phyloP scores from a whole-genome alignment of 768 basidiomycete genomes.

The Tulasnella sp. region DNA sequence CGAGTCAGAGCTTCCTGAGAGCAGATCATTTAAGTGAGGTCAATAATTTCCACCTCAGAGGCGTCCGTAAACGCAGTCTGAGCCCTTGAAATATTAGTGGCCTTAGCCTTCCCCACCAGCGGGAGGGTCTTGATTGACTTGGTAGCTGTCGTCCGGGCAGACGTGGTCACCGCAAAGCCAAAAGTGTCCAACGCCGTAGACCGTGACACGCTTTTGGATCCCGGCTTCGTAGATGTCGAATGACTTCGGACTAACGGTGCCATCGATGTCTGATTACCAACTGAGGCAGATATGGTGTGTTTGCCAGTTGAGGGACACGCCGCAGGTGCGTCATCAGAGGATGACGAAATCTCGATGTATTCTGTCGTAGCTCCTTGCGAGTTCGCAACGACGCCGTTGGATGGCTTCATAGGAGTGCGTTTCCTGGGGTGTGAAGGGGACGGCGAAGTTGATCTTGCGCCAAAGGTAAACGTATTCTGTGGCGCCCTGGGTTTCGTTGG shows the following conservation, averaged over 20 bases:
- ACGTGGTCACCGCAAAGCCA: conserved; percentile 1
- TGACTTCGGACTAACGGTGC: too few species aligned
- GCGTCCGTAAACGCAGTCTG: too few species aligned
- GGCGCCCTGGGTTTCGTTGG: not conserved
- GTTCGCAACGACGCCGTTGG: not conserved
- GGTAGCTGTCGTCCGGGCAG: too few species aligned
- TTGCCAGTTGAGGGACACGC: not conserved
- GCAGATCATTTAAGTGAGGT: too few species aligned
- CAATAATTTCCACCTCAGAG: too few species aligned
- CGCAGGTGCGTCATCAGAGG: not conserved
- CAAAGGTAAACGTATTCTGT: too few species aligned
- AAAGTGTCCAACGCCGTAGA: conserved; percentile 1
- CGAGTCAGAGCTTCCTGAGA: too few species aligned
- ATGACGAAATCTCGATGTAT: conserved; percentile 5
- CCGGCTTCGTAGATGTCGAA: not conserved
- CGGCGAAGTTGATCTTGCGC: not conserved
- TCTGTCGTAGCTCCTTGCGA: not conserved
- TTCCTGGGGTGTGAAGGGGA: not conserved
- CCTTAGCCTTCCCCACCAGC: too few species aligned
- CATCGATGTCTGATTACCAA: not conserved
- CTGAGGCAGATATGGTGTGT: not conserved
- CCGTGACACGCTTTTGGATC: not conserved
- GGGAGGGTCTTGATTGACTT: too few species aligned
- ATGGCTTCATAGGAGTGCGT: not conserved
- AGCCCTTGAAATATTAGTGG: too few species aligned